Evolutionary conservation across 2,329 filamentous ascomycete genomes (phyloP).

Genomic region (Pseudopyrenochaeta lycopersici): DNA sequence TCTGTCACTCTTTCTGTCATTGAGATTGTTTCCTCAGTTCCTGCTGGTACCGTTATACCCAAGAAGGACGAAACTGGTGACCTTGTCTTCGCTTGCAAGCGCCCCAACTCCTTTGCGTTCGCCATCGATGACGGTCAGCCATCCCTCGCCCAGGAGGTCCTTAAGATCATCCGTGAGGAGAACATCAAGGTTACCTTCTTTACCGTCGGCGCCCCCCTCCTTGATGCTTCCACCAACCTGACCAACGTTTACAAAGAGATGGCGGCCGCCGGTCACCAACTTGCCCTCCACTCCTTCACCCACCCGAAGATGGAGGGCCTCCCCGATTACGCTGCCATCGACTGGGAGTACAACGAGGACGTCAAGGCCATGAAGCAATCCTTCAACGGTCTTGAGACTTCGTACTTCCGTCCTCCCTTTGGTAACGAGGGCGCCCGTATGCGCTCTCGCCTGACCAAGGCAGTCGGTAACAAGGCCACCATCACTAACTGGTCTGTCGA

Average conservation of each 20-base stretch:
- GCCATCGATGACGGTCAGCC: constrained; percentile 76
- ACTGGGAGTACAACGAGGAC: constrained; percentile 70
- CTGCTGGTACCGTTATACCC: constrained; percentile 62
- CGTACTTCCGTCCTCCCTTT: constrained; percentile 75
- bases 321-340: constrained; percentile 61
- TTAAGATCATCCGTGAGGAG: constrained; percentile 68
- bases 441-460: constrained; percentile 67
- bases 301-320: constrained; percentile 73
- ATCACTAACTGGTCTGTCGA: constrained; percentile 76
- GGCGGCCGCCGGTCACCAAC: constrained; percentile 69
- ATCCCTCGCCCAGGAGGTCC: constrained; percentile 65
- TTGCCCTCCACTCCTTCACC: constrained; percentile 73
- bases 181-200: constrained; percentile 75
- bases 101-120: constrained; percentile 75
- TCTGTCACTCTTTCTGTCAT: constrained; percentile 64
- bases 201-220: constrained; percentile 70
- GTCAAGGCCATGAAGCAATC: constrained; percentile 57
- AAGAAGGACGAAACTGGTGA: constrained; percentile 68
- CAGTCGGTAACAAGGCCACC: constrained; percentile 58
- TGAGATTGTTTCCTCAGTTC: constrained; percentile 67
- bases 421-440: constrained; percentile 73
- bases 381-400: constrained; percentile 46
- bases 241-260: constrained; percentile 71
- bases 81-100: constrained; percentile 70
- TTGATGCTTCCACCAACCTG: constrained; percentile 68